Base-by-base conservation (phyloP, 306 rosid species). In the peach (Prunus persica) region DNA sequence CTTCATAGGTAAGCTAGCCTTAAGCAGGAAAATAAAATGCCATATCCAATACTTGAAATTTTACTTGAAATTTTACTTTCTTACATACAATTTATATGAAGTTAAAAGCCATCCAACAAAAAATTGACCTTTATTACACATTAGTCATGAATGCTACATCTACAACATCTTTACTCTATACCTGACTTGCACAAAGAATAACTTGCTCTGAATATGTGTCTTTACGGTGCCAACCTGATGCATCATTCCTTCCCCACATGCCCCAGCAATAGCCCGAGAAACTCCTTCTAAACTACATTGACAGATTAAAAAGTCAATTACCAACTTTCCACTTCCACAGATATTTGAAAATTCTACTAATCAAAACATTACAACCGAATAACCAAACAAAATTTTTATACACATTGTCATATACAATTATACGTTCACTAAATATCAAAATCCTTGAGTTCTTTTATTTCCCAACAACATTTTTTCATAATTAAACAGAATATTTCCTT, bases 231-330 rank as follows among this genome's bases (percentile, higher is more conserved):
- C 97, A 22, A 93, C 84, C 0, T 92, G 98, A 80, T 93, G 97
- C 98, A 91, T 87, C 88, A 89, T 85, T 64, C 98, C 93, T 86
- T 91, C 98, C 78, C 98, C 98, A 87, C 89, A 93, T 78, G 88
- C 92, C 27, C 97, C 97, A 27, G 98, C 98, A 77, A 89, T 76
- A 49, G 88, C 97, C 98, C 88, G 16, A 84, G 64, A 84, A 93
- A 93, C 80, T 91, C 97, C 87, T 84, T 93, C 98, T 93, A 86
- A 43, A 84, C 97, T 91, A 50, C 84, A 84, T 63, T 51, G 61
- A 79, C 56, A 56, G 19, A 72, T 50, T 2, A 25, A 18, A 72
- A 74, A 57, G 57, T 41, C 41, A 66, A 15, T 72, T 11, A 51
- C 6, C 20, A 11, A 38, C 64, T 10, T 41, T 6, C 45, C 61